These are phyloP conservation scores for Daldinia childiae DNA, from an alignment of 495 filamentous ascomycete genomes.

Conservation along the genomic window DNA sequence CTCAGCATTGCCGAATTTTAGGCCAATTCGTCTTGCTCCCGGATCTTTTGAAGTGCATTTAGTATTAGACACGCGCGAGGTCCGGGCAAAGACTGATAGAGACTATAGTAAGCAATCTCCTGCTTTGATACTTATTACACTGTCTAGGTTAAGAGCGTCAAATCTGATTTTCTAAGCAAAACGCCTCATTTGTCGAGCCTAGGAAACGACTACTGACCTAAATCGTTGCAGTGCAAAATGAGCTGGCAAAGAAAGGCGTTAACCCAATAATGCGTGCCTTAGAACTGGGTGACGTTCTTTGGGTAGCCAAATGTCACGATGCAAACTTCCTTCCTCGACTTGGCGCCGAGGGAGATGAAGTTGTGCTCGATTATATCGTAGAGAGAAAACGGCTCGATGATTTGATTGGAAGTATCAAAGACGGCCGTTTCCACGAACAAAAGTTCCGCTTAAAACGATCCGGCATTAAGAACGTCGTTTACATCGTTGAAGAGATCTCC, in stretches of 20 bases:
- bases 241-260: constrained; percentile 73
- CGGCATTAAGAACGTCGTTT: constrained; percentile 78
- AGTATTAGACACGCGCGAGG: constrained; percentile 79
- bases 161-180: not conserved
- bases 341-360: constrained; percentile 75
- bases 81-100: constrained; percentile 77
- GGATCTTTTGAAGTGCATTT: constrained; percentile 77
- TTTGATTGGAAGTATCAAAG: constrained; percentile 79
- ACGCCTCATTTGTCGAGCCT: not conserved
- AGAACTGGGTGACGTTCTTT: constrained; percentile 79
- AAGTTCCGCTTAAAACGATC: constrained; percentile 80
- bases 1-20: constrained; percentile 60
- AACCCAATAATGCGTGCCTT: constrained; percentile 71
- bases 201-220: constrained; percentile 3
- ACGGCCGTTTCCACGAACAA: constrained; percentile 85
- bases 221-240: constrained; percentile 60
- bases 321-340: constrained; percentile 62
- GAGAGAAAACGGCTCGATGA: constrained; percentile 88
- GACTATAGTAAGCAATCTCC: constrained; percentile 64
- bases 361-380: constrained; percentile 82
- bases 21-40: constrained; percentile 68
- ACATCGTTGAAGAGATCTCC: constrained; percentile 78
- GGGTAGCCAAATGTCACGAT: constrained; percentile 78
- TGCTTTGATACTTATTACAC: not conserved
- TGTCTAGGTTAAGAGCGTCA: not conserved